Evolutionary conservation across 371 early-diverging fungal species (phyloP).

Genomic region (Mortierella polycephala): DNA sequence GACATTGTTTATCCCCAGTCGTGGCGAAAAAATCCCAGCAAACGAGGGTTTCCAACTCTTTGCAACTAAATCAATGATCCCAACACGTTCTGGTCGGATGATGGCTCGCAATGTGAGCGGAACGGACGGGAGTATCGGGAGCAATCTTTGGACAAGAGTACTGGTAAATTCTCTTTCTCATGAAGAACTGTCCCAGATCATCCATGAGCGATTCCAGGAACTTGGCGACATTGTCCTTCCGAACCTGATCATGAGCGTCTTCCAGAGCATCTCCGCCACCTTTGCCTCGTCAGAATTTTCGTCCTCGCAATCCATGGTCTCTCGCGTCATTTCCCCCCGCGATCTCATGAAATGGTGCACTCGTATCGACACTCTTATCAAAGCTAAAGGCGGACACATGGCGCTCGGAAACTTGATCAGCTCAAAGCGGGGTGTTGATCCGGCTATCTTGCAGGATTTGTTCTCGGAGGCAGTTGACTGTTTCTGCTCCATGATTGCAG

Average conservation of each 20-base stretch:
- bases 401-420: conserved; percentile 36
- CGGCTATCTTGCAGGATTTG: conserved; percentile 63
- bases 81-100: conserved; percentile 56
- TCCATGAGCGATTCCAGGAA: conserved; percentile 68
- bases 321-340: conserved; percentile 67
- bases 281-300: conserved; percentile 68
- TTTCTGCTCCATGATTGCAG: conserved; percentile 87
- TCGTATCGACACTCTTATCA: conserved; percentile 64
- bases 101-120: conserved; percentile 59
- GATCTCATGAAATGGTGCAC: conserved; percentile 92
- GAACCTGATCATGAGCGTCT: conserved; percentile 70
- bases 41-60: conserved; percentile 96
- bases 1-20: conserved; percentile 91
- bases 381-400: conserved; percentile 46
- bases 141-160: conserved; percentile 85
- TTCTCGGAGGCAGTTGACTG: conserved; percentile 91
- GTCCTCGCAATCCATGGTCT: conserved; percentile 64
- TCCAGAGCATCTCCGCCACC: conserved; percentile 64
- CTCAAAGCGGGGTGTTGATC: conserved; percentile 54
- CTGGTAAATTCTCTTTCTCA: conserved; percentile 71
- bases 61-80: conserved; percentile 84
- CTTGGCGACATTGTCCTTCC: conserved; percentile 60
- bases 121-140: conserved; percentile 72
- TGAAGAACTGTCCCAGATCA: conserved; percentile 72
- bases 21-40: conserved; percentile 94